phyloP scores from a whole-genome alignment of 352 stramenopile species.

The Phytophthora litchii region DNA sequence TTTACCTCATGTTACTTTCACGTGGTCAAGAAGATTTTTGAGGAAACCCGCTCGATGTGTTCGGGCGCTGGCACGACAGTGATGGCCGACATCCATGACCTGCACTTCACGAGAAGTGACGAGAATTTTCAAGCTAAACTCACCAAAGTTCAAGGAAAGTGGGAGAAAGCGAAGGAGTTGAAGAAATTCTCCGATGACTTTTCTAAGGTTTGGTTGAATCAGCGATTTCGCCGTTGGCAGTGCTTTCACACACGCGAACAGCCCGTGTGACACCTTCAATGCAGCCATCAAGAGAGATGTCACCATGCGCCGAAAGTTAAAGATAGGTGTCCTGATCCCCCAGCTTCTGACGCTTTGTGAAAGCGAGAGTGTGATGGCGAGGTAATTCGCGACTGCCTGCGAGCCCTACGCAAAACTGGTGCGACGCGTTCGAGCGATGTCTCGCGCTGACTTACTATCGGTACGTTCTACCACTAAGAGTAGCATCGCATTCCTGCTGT shows the following conservation, averaged over 20 bases:
- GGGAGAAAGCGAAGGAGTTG: neutral
- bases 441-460: neutral
- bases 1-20: slow-evolving; percentile 31
- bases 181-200: slow-evolving; percentile 1
- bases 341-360: neutral
- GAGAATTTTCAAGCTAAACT: neutral
- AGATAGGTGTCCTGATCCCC: slow-evolving; percentile 5
- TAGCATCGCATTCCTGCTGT: slow-evolving; percentile 10
- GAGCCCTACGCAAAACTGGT: neutral
- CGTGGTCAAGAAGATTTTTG: slow-evolving; percentile 20
- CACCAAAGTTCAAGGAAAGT: neutral
- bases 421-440: neutral
- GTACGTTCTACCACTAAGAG: neutral
- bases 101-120: slow-evolving; percentile 10
- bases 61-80: neutral
- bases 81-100: slow-evolving; percentile 10
- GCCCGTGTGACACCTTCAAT: slow-evolving; percentile 34
- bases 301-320: slow-evolving; percentile 6
- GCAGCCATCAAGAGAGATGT: slow-evolving; percentile 25
- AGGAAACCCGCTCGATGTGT: slow-evolving; percentile 5
- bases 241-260: slow-evolving; percentile 29
- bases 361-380: neutral
- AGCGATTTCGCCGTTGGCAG: slow-evolving; percentile 17
- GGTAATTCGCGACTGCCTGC: neutral
- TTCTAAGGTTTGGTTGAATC: slow-evolving; percentile 5